These are phyloP conservation scores for Solanum sitiens DNA, from an alignment of 257 asterid species.

Conservation along the genomic window DNA sequence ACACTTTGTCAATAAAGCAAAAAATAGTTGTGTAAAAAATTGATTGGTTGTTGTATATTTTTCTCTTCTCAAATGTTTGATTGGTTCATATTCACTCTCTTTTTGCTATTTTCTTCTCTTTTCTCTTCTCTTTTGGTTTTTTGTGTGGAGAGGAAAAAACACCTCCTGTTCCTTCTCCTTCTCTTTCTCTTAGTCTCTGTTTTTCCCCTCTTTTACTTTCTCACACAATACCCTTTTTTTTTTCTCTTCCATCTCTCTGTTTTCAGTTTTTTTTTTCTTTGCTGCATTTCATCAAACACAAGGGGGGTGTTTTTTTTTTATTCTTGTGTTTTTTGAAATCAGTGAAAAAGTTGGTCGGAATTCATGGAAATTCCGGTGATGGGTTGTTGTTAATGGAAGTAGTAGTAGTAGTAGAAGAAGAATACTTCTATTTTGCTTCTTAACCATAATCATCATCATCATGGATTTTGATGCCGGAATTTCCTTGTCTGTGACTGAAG, in stretches of 20 bases:
- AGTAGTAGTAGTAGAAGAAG: background rate
- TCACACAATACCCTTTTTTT: background rate
- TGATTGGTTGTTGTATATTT: background rate
- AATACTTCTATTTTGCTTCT: background rate
- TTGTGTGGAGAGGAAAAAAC: conserved; percentile 5
- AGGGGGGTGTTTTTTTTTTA: background rate
- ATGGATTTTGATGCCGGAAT: conserved; percentile 36
- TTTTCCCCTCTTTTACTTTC: background rate
- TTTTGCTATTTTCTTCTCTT: background rate
- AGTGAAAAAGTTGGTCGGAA: background rate
- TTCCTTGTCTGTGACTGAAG: conserved; percentile 49
- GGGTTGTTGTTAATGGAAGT: background rate
- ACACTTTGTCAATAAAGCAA: background rate
- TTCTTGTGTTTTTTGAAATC: background rate
- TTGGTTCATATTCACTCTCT: background rate
- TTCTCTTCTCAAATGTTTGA: background rate
- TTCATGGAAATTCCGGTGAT: conserved; percentile 22
- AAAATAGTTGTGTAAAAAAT: background rate
- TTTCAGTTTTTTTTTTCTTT: background rate
- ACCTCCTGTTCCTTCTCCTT: background rate
- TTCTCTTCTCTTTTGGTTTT: background rate
- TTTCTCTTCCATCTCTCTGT: background rate
- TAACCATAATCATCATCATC: background rate
- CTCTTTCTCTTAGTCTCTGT: background rate
- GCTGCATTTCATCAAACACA: background rate